Base-by-base conservation (phyloP, 2,329 filamentous ascomycete genomes). In the Colletotrichum australisinense region DNA sequence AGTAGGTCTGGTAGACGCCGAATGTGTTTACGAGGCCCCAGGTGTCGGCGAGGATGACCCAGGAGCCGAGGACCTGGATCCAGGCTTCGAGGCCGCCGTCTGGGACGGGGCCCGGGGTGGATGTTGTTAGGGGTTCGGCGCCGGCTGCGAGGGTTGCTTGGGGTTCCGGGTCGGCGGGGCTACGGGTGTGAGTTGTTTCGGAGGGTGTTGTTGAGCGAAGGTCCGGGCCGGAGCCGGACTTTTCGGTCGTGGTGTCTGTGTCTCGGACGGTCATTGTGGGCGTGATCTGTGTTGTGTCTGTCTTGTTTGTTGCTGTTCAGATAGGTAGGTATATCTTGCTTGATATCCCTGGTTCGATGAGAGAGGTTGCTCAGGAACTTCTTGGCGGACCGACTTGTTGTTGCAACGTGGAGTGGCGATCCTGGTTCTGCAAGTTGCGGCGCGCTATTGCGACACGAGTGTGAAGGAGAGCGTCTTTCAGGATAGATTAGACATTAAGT, bases 1-100 rank as follows among this genome's bases (percentile, higher is more conserved):
- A 86, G 77, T 84, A 86, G 5, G 82, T 83, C 74, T 87, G 84
- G 77, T 83, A 87, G 2, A 85, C 84, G 46, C 85, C 86, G 65
- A 84, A 87, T n/a, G 80, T 82, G 76, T 84, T 86, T 67, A 86
- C 79, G 19, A 83, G 75, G n/a, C 82, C 81, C 63, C 79, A 76
- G 32, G 77, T 78, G 30, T 65, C 69, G 32, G 70, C 73, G 55
- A 76, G 74, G 28, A 75, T 57, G 30, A 70, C 73, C 74, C 74
- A 76, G 9, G 75, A 76, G 24, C 76, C 77, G 28, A 79, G 76
- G 4, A 79, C 78, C 38, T 79, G 77, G 19, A 78, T 69, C 78
- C 78, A 79, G 12, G 77, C 77, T 30, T 77, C 71, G 30, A 77
- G 76, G 1, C 78, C 78, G 35, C 78, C 77, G 22, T 79, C 78